Conservation (phyloP, 2,329 filamentous ascomycete genomes). For the Xylariaceae sp. region DNA sequence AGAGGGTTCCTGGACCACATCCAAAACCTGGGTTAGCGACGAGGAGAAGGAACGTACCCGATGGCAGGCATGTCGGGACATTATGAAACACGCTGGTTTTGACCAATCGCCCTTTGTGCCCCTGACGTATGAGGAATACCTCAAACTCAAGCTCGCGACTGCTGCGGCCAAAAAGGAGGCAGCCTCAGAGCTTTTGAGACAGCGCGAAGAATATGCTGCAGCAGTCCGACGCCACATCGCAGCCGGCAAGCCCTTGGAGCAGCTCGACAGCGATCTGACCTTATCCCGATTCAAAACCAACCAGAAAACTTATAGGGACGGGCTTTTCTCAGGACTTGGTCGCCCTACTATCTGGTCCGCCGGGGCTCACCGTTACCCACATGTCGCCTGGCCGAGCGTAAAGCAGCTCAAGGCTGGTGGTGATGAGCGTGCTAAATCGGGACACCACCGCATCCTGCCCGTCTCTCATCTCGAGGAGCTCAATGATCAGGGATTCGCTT, state of each 20-base stretch:
- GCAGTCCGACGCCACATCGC: not conserved
- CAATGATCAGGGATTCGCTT: no score
- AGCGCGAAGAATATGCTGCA: constrained; percentile 17
- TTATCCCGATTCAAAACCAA: no score
- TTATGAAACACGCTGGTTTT: no score
- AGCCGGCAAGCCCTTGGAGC: not conserved
- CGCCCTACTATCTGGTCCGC: constrained; percentile 24
- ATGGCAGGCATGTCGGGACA: no score
- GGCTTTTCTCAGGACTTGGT: no score
- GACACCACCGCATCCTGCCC: constrained; percentile 10
- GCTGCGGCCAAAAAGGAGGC: constrained; percentile 5
- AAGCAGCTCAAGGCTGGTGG: constrained; percentile 15
- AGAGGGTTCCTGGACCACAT: no score
- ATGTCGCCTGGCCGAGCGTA: constrained; percentile 26
- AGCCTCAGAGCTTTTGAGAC: constrained; percentile 2
- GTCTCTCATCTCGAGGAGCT: constrained; percentile 22
- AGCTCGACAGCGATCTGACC: constrained; percentile 7
- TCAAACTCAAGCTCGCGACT: no score
- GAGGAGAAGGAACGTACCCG: no score
- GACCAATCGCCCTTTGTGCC: no score
- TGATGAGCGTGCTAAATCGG: constrained; percentile 5
- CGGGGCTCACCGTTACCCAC: not conserved
- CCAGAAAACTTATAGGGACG: no score
- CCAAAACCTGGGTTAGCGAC: no score
- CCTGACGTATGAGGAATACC: no score